Percentiles rank a stretch among this genome's conserved stretches.
These are phyloP conservation scores for Solanum appendiculatum DNA, from an alignment of 257 asterid species.

Conservation along the genomic window DNA sequence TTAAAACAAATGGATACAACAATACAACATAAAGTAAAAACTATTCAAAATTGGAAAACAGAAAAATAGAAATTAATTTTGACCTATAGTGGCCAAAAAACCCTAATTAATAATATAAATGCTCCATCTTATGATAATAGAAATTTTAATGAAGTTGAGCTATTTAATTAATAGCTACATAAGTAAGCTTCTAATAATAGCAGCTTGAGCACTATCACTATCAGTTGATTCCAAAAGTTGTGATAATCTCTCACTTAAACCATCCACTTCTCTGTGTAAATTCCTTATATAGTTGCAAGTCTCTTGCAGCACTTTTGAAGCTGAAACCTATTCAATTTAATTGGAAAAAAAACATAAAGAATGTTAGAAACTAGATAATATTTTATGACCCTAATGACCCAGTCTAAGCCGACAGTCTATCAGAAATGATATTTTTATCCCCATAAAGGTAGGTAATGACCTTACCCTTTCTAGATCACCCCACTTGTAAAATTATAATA, in stretches of 20 bases:
- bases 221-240: slow-evolving; percentile 76
- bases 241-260: slow-evolving; percentile 67
- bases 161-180: slow-evolving; percentile 17
- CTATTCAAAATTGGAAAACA: background rate
- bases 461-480: background rate
- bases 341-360: background rate
- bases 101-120: background rate
- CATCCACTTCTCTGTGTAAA: slow-evolving; percentile 89
- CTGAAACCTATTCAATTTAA: slow-evolving; percentile 49
- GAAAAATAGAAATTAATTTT: background rate
- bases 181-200: slow-evolving; percentile 83
- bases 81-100: slow-evolving; percentile 1
- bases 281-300: slow-evolving; percentile 85
- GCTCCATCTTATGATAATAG: background rate
- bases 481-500: background rate
- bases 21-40: background rate
- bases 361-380: background rate
- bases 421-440: background rate
- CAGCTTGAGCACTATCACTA: slow-evolving; percentile 78
- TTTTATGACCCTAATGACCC: background rate
- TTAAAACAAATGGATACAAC: background rate
- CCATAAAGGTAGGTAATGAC: too few species aligned
- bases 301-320: slow-evolving; percentile 90
- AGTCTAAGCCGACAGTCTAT: background rate
- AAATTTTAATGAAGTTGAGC: background rate